phyloP scores from a whole-genome alignment of 441 rosid genomes.

The Monsonia emarginata region DNA sequence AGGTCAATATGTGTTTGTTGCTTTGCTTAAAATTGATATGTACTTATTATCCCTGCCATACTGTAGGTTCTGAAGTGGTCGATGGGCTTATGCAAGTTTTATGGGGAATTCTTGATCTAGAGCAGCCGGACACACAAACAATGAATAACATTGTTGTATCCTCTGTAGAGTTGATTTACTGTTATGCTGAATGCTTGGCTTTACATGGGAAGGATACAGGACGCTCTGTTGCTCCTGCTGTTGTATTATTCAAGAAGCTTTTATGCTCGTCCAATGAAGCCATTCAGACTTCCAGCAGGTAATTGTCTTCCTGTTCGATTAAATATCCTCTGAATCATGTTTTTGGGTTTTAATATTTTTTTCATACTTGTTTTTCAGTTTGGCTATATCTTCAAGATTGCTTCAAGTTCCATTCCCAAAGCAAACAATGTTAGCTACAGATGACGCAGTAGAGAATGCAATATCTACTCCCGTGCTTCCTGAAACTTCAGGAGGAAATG shows the following conservation, averaged over 20 bases:
- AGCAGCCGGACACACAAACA: conserved; percentile 90
- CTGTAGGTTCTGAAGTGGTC: conserved; percentile 81
- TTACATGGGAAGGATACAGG: conserved; percentile 64
- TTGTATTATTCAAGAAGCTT: conserved; percentile 73
- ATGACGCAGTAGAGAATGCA: conserved; percentile 65
- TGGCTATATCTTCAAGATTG: conserved; percentile 96
- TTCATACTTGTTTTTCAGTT: conserved; percentile 42
- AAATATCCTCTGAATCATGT: conserved; percentile 11
- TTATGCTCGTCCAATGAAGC: conserved; percentile 74
- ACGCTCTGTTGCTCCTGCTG: conserved; percentile 87
- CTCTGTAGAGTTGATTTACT: conserved; percentile 86
- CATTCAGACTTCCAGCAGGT: conserved; percentile 99
- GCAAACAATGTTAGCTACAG: conserved; percentile 86
- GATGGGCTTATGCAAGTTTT: conserved; percentile 94
- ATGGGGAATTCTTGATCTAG: conserved; percentile 97
- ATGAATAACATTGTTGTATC: conserved; percentile 90
- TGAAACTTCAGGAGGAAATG: conserved; percentile 55
- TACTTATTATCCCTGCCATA: conserved; percentile 11
- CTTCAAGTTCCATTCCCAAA: conserved; percentile 99
- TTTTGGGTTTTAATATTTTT: conserved; percentile 19
- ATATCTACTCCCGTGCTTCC: conserved; percentile 47
- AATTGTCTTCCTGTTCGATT: conserved; percentile 11
- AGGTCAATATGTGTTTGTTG: not conserved
- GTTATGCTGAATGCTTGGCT: conserved; percentile 97
- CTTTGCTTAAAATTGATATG: not conserved